Conservation (phyloP, 2,329 filamentous ascomycete genomes). For the Ophiostoma himal-ulmi region DNA sequence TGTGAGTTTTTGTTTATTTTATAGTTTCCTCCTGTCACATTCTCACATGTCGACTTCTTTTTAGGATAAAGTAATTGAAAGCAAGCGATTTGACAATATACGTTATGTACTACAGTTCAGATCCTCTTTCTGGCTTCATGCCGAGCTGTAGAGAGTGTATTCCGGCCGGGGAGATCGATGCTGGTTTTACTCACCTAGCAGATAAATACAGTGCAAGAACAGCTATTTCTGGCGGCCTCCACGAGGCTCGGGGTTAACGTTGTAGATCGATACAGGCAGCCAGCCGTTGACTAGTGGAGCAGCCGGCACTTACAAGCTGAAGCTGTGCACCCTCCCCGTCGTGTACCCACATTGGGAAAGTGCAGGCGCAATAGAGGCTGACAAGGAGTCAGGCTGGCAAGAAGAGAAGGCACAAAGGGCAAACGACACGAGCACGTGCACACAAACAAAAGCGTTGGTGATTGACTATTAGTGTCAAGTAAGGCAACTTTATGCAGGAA, state of each 20-base stretch:
- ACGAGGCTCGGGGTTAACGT: constrained; percentile 12
- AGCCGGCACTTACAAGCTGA: constrained; percentile 15
- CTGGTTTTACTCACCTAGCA: neutral
- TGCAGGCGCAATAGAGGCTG: constrained; percentile 7
- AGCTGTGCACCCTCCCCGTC: neutral
- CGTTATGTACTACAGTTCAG: neutral
- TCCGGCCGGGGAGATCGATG: neutral
- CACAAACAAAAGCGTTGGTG: neutral
- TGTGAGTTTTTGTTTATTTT: neutral
- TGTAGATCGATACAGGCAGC: constrained; percentile 7
- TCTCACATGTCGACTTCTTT: neutral
- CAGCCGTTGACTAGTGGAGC: neutral
- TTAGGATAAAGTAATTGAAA: neutral
- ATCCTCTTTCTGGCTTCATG: neutral
- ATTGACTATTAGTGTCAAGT: neutral
- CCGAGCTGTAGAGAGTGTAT: neutral
- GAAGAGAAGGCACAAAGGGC: neutral
- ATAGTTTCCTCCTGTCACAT: neutral
- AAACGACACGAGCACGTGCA: neutral
- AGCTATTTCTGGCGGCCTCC: constrained; percentile 11
- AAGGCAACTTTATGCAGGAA: too few species aligned
- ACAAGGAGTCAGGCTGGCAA: neutral
- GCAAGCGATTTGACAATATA: constrained; percentile 2
- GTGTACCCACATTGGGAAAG: constrained; percentile 9
- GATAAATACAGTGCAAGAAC: neutral